Conservation (phyloP, 768 basidiomycete genomes). For the Sarcodon aspratus region DNA sequence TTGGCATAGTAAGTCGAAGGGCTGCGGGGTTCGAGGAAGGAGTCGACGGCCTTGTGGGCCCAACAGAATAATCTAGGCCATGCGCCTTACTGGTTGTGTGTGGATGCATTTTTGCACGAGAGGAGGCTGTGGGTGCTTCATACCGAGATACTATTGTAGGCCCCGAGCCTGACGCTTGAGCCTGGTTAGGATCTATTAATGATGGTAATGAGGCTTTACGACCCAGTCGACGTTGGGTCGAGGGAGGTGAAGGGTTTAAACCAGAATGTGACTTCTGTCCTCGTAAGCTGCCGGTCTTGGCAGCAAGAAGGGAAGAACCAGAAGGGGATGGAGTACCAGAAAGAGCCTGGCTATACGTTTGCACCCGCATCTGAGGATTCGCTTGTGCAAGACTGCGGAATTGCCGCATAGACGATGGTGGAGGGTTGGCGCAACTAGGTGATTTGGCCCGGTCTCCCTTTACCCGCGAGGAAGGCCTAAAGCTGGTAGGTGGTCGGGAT, state of each 20-base stretch:
- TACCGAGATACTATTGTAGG: conserved; percentile 37
- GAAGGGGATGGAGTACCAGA: conserved; percentile 34
- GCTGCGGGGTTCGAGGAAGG: conserved; percentile 71
- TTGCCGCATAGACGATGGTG: conserved; percentile 58
- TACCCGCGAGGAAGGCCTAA: conserved; percentile 54
- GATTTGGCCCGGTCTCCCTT: conserved; percentile 63
- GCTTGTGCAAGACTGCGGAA: conserved; percentile 49
- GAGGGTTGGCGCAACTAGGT: conserved; percentile 41
- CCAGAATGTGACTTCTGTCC: conserved; percentile 80
- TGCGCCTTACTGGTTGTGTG: conserved; percentile 53
- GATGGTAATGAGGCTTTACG: conserved; percentile 77
- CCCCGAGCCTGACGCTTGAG: conserved; percentile 47
- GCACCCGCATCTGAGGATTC: conserved; percentile 35
- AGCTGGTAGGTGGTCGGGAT: conserved; percentile 26
- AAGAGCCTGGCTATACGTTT: conserved; percentile 47
- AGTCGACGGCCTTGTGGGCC: conserved; percentile 71
- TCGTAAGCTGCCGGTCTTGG: conserved; percentile 66
- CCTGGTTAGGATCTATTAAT: conserved; percentile 47
- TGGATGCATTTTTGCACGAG: conserved; percentile 62
- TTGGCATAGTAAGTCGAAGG: conserved; percentile 81
- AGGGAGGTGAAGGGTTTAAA: conserved; percentile 66
- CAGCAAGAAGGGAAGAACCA: conserved; percentile 47
- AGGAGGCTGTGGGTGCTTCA: conserved; percentile 72
- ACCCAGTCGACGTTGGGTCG: conserved; percentile 46
- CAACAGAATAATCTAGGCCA: conserved; percentile 49